A percentile compares a stretch with the other conserved stretches of the same genome.
phyloP scores from a whole-genome alignment of 129 eudicot genomes.

The Scalesia atractyloides region DNA sequence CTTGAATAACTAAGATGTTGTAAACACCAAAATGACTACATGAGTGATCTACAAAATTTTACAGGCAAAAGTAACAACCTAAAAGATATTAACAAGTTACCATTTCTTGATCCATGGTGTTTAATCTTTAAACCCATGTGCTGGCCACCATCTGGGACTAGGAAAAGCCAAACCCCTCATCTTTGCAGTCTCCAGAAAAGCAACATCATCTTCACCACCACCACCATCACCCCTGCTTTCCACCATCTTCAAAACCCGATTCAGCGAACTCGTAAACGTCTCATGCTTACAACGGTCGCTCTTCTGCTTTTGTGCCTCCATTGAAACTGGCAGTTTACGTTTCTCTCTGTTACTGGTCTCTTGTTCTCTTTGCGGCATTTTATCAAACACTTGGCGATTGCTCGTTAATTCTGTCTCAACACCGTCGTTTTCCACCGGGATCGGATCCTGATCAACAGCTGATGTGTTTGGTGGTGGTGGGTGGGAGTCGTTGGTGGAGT shows the following conservation, averaged over 20 bases:
- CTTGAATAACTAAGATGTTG: too few relatives aligned
- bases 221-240: background rate
- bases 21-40: background rate
- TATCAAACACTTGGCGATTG: constrained; percentile 17
- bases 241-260: constrained; percentile 3
- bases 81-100: background rate
- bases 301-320: background rate
- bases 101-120: background rate
- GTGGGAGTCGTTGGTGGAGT: constrained; percentile 27
- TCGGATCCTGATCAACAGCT: background rate
- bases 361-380: constrained; percentile 20
- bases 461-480: background rate
- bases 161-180: constrained; percentile 42
- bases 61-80: background rate
- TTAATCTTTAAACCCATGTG: constrained; percentile 16
- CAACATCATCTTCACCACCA: constrained; percentile 17
- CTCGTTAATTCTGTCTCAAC: background rate
- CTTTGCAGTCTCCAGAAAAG: constrained; percentile 54
- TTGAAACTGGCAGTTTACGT: constrained; percentile 2
- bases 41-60: background rate
- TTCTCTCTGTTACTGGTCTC: background rate
- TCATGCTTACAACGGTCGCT: background rate
- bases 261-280: background rate
- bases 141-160: constrained; percentile 29
- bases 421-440: background rate